Evolutionary conservation across 306 rosid genomes (phyloP).

Genomic region (Cyclanthera cordifolia): DNA sequence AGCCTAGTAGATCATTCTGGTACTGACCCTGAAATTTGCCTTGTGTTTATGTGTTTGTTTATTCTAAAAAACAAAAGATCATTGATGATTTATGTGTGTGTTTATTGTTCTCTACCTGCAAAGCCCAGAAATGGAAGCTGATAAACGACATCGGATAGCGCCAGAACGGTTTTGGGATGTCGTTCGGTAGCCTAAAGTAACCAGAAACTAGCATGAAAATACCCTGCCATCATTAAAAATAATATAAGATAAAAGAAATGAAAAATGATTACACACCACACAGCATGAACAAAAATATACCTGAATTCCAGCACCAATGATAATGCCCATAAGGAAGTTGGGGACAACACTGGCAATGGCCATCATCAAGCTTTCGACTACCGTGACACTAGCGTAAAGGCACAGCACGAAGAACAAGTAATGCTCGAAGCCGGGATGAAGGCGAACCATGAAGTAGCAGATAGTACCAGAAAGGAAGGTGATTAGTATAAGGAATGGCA

Average conservation of each 20-base stretch:
- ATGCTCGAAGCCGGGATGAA: slow-evolving; percentile 84
- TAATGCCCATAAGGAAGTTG: slow-evolving; percentile 52
- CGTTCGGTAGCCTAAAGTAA: slow-evolving; percentile 92
- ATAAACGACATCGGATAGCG: slow-evolving; percentile 96
- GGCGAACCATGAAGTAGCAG: slow-evolving; percentile 90
- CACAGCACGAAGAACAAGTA: slow-evolving; percentile 76
- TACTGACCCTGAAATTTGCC: slow-evolving; percentile 68
- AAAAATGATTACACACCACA: no score
- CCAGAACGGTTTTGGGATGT: slow-evolving; percentile 91
- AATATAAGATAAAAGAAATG: no score
- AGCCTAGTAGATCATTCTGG: slow-evolving; percentile 74
- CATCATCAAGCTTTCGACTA: slow-evolving; percentile 97
- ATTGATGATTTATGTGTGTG: background rate
- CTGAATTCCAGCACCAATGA: no score
- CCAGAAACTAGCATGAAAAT: slow-evolving; percentile 97
- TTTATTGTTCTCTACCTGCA: slow-evolving; percentile 51
- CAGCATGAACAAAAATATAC: no score
- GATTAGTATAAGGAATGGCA: slow-evolving; percentile 69
- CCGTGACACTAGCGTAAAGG: slow-evolving; percentile 94
- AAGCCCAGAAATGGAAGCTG: slow-evolving; percentile 96
- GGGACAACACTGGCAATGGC: slow-evolving; percentile 91
- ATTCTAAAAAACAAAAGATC: background rate
- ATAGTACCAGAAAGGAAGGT: slow-evolving; percentile 86
- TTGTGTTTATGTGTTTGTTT: no score
- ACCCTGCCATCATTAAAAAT: slow-evolving; percentile 36